These are phyloP conservation scores for Mallotus japonicus DNA, from an alignment of 441 rosid species.

Conservation along the genomic window DNA sequence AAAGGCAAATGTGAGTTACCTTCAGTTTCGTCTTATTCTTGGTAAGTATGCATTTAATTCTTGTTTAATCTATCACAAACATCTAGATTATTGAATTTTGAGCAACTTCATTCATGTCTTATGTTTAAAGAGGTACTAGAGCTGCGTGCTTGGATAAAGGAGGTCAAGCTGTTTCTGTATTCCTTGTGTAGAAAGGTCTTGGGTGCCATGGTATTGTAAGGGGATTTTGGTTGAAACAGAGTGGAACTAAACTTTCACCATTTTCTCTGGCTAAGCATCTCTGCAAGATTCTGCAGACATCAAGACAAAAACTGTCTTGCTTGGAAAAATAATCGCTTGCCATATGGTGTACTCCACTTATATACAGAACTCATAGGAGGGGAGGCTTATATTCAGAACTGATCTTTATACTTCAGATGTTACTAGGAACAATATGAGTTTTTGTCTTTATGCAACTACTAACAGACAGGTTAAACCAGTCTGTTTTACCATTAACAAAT, in stretches of 20 bases:
- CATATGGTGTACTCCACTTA: too few species aligned
- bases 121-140: slow-evolving; percentile 44
- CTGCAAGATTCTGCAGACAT: too few species aligned
- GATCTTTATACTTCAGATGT: too few species aligned
- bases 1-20: slow-evolving; percentile 37
- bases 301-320: too few species aligned
- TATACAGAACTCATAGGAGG: too few species aligned
- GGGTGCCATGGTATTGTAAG: neutral
- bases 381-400: too few species aligned
- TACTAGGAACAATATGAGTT: too few species aligned
- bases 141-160: slow-evolving; percentile 46
- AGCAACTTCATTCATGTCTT: neutral
- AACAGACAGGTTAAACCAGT: too few species aligned
- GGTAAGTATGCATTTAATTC: slow-evolving; percentile 48
- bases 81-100: neutral
- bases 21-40: slow-evolving; percentile 49
- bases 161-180: slow-evolving; percentile 39
- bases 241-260: neutral
- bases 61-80: neutral
- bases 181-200: slow-evolving; percentile 24
- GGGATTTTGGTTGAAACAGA: neutral
- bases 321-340: too few species aligned
- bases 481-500: too few species aligned
- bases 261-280: neutral
- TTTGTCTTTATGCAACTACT: too few species aligned